A percentile compares a stretch with the other conserved stretches of the same genome.
phyloP scores from a whole-genome alignment of 1,284 basidiomycete species.

The Xerocomus minutiporus region DNA sequence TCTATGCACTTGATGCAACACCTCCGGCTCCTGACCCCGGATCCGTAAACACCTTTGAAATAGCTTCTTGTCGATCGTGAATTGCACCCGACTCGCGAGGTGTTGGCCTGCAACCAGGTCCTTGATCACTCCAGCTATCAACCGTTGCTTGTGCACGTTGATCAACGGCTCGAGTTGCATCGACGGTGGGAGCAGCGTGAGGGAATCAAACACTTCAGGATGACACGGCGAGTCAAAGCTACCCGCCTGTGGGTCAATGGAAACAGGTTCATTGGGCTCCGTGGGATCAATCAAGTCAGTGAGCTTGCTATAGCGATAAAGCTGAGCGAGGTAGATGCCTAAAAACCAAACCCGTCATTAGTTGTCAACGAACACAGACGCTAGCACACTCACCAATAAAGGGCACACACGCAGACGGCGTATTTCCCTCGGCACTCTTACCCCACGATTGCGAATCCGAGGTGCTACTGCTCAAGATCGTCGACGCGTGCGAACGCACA shows the following conservation, averaged over 20 bases:
- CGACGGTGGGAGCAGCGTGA: conserved; percentile 64
- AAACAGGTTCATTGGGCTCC: conserved; percentile 62
- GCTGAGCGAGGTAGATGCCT: conserved; percentile 77
- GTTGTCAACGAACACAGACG: not conserved
- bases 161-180: conserved; percentile 82
- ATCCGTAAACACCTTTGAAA: conserved; percentile 73
- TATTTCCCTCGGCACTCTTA: conserved; percentile 45
- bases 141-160: conserved; percentile 83
- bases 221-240: conserved; percentile 64
- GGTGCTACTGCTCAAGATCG: conserved; percentile 45
- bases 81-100: conserved; percentile 66
- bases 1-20: conserved; percentile 43
- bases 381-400: conserved; percentile 60
- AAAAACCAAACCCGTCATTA: conserved; percentile 2
- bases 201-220: conserved; percentile 70
- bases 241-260: conserved; percentile 57
- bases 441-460: conserved; percentile 36
- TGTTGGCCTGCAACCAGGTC: conserved; percentile 76
- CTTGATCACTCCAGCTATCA: conserved; percentile 74
- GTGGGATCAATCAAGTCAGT: conserved; percentile 83
- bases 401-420: conserved; percentile 60
- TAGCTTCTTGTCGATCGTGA: conserved; percentile 65
- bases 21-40: conserved; percentile 54
- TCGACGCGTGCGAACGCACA: conserved; percentile 43
- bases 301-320: conserved; percentile 61